Base-by-base conservation (phyloP, 352 stramenopile genomes). In the Thalassiosira gravida region DNA sequence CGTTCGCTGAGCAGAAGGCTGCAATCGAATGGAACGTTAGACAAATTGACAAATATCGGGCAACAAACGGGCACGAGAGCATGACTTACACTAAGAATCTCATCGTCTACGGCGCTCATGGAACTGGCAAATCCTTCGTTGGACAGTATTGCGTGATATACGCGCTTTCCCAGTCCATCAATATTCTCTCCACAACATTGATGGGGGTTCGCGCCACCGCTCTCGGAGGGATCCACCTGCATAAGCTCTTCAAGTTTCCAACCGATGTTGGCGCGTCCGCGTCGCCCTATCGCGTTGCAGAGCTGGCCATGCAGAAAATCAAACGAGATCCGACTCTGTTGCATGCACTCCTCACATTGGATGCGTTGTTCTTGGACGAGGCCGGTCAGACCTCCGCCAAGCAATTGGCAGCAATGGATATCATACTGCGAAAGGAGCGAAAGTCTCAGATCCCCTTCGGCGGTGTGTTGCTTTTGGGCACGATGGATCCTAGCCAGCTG, bases 401-500 rank as follows among this genome's bases (percentile, higher is more conserved):
- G 11, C 20, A 52, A 1, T 14, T 75, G 16, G 50, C 67, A 20
- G 24, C 53, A 1, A 67, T 61, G 27, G 37, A 75, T 32, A 75
- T 75, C 8, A 67, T 75, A 24, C 42, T 75, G 0, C 35, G 67
- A 1, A 39, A 67, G 9, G 0, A 22, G 5, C 16, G 55, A 0
- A 39, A 61, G 0, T 67, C 37, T 5, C 35, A 37, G 1, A 67
- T 57, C 1, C 55, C 67, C 22, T 75, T 75, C 57, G 67, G 53
- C 14, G 67, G 67, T 11, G 55, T 65, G n/a, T 50, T 75, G 47
- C 1, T 75, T 30, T 16, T 75, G 20, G 67, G 53, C n/a, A 67
- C 55, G 20, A 67, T 75, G 67, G 67, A 75, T 27, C 55, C 50
- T 50, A n/a, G 7, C 16, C 55, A 75, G 39, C n/a, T 75, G 1